Evolutionary conservation across 768 basidiomycete species (phyloP), one percentile per base, ranked within the genome.

Genomic region (Leccinellum rugosiceps): DNA sequence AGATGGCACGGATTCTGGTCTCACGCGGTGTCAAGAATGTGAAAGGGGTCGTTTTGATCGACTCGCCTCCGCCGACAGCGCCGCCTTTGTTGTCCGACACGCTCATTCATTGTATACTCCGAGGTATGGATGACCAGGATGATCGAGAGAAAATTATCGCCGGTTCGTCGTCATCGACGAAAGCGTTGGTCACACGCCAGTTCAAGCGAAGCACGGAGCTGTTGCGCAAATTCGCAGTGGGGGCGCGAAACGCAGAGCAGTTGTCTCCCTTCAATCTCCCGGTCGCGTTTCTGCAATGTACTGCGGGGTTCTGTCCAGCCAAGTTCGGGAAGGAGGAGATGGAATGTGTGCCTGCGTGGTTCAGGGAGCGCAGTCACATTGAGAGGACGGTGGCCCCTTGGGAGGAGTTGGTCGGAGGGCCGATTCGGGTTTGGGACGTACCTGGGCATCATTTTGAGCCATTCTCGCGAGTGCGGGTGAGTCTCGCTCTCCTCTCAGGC

Each of bases 361-460:
- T 88, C 32, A 68, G 77, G 0, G 75, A 84, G 53, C 77, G 84
- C 13, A 69, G 63, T 17, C 68, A 78, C 30, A 59, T 67, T 0
- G 58, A 61, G 21, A 56, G 65, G 15, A 69, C 75, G 7, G 72
- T 75, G 0, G 58, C 51, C 0, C 79, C 74, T 21, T 89, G 88
- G 87, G 77, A 81, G 53, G 59, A 45, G 0, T 59, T 84, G 9
- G 68, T 77, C 0, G 74, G 74, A 4, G 57, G 49, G 9, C 30
- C 65, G 6, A 56, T 87, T 1, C 74, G 76, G 38, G 72, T 80
- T 2, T 65, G 82, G 43, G 80, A 84, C 58, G 81, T 89, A 4
- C 83, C 86, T 0, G 88, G 88, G 0, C 70, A 88, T 66, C 88
- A 90, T 60, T 88, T 89, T 58, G 68, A 79, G 60, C 75, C 80